Percentiles rank a stretch among this genome's conserved stretches.
Conservation (phyloP, 768 basidiomycete species). For the Boletus barrowsii region DNA sequence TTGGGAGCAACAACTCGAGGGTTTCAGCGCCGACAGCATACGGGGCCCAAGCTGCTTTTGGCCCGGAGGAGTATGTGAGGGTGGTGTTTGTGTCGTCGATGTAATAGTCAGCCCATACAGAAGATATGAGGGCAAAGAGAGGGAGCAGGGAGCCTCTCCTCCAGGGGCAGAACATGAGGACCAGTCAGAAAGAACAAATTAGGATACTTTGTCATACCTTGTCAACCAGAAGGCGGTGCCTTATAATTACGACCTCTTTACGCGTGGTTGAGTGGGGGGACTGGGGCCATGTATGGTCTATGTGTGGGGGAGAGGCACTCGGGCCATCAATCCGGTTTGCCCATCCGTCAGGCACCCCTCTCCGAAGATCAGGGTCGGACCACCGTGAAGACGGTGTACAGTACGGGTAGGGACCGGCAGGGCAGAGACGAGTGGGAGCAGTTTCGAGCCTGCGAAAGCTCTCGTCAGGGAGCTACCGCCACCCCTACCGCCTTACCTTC, state of each 20-base stretch:
- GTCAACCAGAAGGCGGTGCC: background rate
- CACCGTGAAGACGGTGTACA: too few species aligned
- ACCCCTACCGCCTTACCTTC: too few species aligned
- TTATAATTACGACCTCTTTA: background rate
- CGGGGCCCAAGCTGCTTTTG: slow-evolving; percentile 24
- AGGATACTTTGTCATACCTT: background rate
- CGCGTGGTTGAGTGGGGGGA: too few species aligned
- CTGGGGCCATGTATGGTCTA: too few species aligned
- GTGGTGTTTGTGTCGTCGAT: slow-evolving; percentile 25
- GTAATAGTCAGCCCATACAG: slow-evolving; percentile 18
- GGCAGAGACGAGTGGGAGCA: too few species aligned
- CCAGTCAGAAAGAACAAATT: background rate
- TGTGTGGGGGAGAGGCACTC: too few species aligned
- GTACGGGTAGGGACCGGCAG: too few species aligned
- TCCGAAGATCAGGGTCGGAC: too few species aligned
- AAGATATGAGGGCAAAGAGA: slow-evolving; percentile 2
- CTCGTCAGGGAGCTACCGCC: too few species aligned
- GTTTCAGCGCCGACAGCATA: slow-evolving; percentile 9
- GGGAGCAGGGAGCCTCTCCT: background rate
- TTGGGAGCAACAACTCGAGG: slow-evolving; percentile 18
- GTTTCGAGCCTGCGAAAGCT: too few species aligned
- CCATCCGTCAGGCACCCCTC: too few species aligned
- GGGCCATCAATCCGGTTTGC: too few species aligned
- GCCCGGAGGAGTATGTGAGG: slow-evolving; percentile 22
- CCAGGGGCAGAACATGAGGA: background rate